Conservation (phyloP, 139 green algal genomes). For the Raphidocelis subcapitata region DNA sequence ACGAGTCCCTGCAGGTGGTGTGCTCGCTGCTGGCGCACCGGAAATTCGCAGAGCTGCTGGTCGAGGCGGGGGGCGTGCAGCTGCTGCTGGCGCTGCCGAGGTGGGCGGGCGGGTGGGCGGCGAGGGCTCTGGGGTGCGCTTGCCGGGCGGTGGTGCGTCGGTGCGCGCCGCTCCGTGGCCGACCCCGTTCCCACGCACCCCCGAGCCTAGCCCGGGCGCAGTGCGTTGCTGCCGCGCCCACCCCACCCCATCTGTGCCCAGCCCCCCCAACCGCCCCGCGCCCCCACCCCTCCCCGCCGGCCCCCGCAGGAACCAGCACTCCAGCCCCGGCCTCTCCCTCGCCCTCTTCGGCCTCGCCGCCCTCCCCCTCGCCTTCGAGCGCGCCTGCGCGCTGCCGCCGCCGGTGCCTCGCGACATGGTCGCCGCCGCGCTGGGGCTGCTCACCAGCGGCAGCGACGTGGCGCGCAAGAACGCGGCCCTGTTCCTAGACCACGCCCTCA, state of each 20-base stretch:
- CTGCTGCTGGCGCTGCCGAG: conserved; percentile 55
- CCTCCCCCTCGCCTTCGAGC: conserved; percentile 63
- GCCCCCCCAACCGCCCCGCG: too few relatives aligned
- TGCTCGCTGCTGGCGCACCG: conserved; percentile 66
- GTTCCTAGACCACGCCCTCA: conserved; percentile 54
- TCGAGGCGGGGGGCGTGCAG: conserved; percentile 61
- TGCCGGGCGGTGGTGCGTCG: too few relatives aligned
- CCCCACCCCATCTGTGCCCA: too few relatives aligned
- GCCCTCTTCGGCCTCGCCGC: conserved; percentile 39
- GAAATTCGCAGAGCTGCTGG: conserved; percentile 59
- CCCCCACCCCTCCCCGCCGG: too few relatives aligned
- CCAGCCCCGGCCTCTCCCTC: conserved; percentile 39
- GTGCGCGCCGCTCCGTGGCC: too few relatives aligned
- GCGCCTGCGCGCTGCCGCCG: conserved; percentile 42
- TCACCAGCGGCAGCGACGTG: conserved; percentile 47
- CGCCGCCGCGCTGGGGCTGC: conserved; percentile 35
- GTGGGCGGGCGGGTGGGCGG: conserved; percentile 15
- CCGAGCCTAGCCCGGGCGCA: too few relatives aligned
- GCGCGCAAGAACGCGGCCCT: conserved; percentile 67
- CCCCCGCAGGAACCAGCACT: conserved; percentile 26
- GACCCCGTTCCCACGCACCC: too few relatives aligned
- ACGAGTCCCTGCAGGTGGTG: conserved; percentile 46
- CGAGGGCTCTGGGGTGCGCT: too few relatives aligned
- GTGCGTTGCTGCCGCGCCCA: too few relatives aligned
- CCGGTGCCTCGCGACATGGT: conserved; percentile 27